Percentiles rank a stretch among this genome's conserved stretches.
phyloP scores from a whole-genome alignment of 257 asterid genomes.

The Schizonepeta tenuifolia region DNA sequence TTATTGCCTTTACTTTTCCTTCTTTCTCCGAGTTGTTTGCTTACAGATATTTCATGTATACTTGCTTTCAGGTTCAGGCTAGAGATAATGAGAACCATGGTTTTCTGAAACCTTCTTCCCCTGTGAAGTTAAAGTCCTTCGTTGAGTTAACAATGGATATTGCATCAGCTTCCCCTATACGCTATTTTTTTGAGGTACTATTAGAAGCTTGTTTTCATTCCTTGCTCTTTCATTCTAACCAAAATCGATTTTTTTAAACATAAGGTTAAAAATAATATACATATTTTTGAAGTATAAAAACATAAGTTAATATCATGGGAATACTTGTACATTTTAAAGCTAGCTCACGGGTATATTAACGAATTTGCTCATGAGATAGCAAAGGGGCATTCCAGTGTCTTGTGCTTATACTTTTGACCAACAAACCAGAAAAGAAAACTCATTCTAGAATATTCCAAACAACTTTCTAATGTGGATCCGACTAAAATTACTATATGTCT shows the following conservation, averaged over 20 bases:
- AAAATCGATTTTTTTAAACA: no score
- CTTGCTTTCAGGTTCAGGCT: conserved; percentile 58
- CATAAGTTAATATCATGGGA: no score
- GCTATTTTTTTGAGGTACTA: conserved; percentile 93
- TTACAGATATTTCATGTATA: conserved; percentile 18
- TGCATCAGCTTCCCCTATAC: conserved; percentile 89
- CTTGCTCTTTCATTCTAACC: not conserved
- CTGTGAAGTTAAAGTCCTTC: conserved; percentile 73
- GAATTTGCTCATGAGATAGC: not conserved
- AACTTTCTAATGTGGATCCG: not conserved
- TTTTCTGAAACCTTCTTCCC: conserved; percentile 41
- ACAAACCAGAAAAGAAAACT: not conserved
- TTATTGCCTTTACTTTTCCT: no score
- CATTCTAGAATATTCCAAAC: not conserved
- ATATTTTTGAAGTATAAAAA: not conserved
- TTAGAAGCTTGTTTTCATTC: conserved; percentile 12
- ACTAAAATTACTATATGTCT: not conserved
- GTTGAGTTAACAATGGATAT: conserved; percentile 90
- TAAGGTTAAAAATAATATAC: not conserved
- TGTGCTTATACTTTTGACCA: not conserved
- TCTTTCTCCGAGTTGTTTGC: conserved; percentile 4
- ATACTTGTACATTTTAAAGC: not conserved
- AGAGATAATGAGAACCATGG: conserved; percentile 44
- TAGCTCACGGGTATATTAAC: not conserved
- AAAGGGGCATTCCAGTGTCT: not conserved